Percentiles rank a stretch among this genome's conserved stretches.
phyloP scores from a whole-genome alignment of 345 rosid species.

The Laguncularia racemosa region DNA sequence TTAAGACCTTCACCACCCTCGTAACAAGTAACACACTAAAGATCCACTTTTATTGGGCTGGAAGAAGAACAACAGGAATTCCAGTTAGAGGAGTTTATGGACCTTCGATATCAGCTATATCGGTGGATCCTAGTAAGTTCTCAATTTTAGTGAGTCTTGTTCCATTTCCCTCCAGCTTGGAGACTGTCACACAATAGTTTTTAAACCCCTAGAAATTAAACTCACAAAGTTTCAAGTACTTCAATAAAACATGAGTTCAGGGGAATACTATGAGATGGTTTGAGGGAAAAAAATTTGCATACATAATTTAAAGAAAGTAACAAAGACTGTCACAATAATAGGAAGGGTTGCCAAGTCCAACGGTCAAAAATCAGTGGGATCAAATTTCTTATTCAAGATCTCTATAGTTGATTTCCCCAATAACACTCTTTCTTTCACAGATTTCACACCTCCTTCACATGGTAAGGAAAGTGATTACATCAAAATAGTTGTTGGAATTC shows the following conservation, averaged over 20 bases:
- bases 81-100: slow-evolving; percentile 68
- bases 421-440: slow-evolving; percentile 20
- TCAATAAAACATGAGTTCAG: no score
- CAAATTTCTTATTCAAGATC: no score
- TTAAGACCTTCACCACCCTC: slow-evolving; percentile 21
- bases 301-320: no score
- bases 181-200: no score
- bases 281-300: no score
- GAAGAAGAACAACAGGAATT: slow-evolving; percentile 67
- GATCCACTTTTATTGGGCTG: slow-evolving; percentile 72
- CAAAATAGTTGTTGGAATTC: slow-evolving; percentile 21
- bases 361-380: no score
- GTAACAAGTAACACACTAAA: slow-evolving; percentile 39
- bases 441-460: slow-evolving; percentile 46
- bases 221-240: no score
- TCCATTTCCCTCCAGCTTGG: neutral
- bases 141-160: neutral
- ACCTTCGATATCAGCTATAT: slow-evolving; percentile 72
- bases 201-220: no score
- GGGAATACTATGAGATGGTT: no score
- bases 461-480: slow-evolving; percentile 17
- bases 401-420: neutral
- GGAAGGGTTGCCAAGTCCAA: no score
- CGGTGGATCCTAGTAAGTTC: slow-evolving; percentile 52
- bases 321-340: no score